Evolutionary conservation across 129 eudicot genomes (phyloP).

Genomic region (Helianthus tuberosus): DNA sequence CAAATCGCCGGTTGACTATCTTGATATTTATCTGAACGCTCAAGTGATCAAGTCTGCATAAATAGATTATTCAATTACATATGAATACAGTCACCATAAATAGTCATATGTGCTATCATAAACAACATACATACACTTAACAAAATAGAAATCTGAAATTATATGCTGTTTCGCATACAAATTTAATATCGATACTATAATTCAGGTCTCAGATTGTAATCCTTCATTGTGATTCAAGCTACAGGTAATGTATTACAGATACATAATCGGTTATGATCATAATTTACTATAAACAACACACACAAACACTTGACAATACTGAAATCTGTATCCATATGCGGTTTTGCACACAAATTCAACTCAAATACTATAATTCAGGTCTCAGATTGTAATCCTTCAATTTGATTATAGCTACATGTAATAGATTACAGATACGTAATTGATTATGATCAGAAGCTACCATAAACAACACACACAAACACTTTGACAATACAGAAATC

Average conservation of each 20-base stretch:
- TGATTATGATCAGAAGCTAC: background rate
- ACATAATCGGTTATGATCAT: too few relatives aligned
- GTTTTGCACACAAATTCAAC: too few relatives aligned
- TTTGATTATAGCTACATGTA: too few relatives aligned
- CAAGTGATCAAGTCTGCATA: slow-evolving; percentile 21
- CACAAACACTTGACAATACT: too few relatives aligned
- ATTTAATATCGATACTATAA: background rate
- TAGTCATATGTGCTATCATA: too few relatives aligned
- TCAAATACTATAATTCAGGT: too few relatives aligned
- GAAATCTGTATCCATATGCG: too few relatives aligned
- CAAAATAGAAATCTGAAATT: background rate
- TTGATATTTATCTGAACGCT: background rate
- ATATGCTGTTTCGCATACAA: background rate
- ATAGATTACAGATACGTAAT: background rate
- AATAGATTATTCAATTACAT: background rate
- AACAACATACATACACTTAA: too few relatives aligned
- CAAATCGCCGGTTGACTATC: slow-evolving; percentile 8
- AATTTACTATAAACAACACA: too few relatives aligned
- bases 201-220: slow-evolving; percentile 4
- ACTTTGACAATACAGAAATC: slow-evolving; percentile 10
- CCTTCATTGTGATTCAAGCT: slow-evolving; percentile 11
- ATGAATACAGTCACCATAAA: too few relatives aligned
- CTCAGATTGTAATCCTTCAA: too few relatives aligned
- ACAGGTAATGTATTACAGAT: background rate
- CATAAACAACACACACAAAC: background rate